Evolutionary conservation across 164 flowering plant species (phyloP), one percentile per base, ranked within the genome.

Genomic region (Saururus chinensis): DNA sequence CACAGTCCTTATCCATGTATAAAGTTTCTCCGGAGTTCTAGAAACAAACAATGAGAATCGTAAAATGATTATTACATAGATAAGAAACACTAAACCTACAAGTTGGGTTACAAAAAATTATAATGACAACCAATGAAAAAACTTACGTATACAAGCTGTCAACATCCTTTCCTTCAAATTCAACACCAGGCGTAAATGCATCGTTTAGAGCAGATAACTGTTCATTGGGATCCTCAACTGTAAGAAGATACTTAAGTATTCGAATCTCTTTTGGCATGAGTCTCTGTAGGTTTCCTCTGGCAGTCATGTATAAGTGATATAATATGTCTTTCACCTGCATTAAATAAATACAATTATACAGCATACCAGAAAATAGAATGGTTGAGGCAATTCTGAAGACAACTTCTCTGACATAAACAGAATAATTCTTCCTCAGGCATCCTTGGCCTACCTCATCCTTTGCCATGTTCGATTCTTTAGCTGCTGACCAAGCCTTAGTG

Each of bases 181-280:
- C 97, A 41, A 75, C 83, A 58, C 96, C 98, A 0, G 99, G 96
- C 57, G 93, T 87, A 70, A 93, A 90, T 64, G 99, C 99, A 70
- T 90, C 91, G 20, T 76, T 74, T 19, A 93, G 68, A 19, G 82
- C 79, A 72, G 72, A 68, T 40, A 83, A 48, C 51, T 52, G 76
- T 75, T 80, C 83, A 62, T 83, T 83, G 19, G 88, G 95, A 76
- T 93, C 95, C 67, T 88, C 77, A 48, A 90, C 78, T n/a, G 74
- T 80, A 62, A 93, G 86, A 65, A 93, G 80, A 80, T 85, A 83
- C 81, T 87, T 90, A 0, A 88, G 64, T 69, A 93, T 90, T 69
- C 92, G 79, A 19, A 85, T 71, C 74, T 87, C 97, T 73, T 87
- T 87, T 22, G 99, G 99, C 82, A 87, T 64, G 22, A 67, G 82